Evolutionary conservation across 2,329 filamentous ascomycete genomes (phyloP).

Genomic region (Beauveria bassiana): DNA sequence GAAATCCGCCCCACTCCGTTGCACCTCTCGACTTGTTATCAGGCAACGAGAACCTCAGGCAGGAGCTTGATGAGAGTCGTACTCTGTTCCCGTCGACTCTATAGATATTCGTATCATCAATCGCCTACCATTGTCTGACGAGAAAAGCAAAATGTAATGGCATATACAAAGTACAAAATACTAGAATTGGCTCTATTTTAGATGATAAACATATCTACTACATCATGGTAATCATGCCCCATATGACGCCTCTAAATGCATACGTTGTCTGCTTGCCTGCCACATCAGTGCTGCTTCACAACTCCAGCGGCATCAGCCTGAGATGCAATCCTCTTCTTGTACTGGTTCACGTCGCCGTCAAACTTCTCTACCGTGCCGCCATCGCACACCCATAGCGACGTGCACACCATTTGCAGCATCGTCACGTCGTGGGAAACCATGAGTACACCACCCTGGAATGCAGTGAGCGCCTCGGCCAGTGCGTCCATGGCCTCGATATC

Average conservation of each 20-base stretch:
- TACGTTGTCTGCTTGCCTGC: background rate
- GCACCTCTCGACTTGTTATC: too few species aligned
- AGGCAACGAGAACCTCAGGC: background rate
- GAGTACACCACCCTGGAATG: constrained; percentile 88
- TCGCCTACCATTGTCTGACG: too few species aligned
- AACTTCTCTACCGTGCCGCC: constrained; percentile 93
- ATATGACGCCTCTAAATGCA: constrained; percentile 5
- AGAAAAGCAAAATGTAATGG: too few species aligned
- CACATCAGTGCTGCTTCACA: constrained; percentile 53
- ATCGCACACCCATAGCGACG: constrained; percentile 93
- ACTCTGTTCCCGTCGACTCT: too few species aligned
- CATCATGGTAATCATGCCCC: background rate
- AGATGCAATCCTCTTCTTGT: constrained; percentile 91
- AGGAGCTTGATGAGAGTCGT: background rate
- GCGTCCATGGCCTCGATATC: constrained; percentile 99
- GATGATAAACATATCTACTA: background rate
- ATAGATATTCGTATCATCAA: background rate
- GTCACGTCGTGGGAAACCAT: constrained; percentile 99
- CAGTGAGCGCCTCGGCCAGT: constrained; percentile 70
- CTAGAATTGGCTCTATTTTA: background rate
- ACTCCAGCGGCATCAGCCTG: constrained; percentile 87
- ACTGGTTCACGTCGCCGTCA: constrained; percentile 86
- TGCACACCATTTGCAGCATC: constrained; percentile 95
- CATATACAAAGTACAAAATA: background rate
- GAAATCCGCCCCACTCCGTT: constrained; percentile 7